Percentiles rank a stretch among this genome's conserved stretches.
phyloP scores from a whole-genome alignment of 169 alveolate species.

The Plasmodium vinckei region DNA sequence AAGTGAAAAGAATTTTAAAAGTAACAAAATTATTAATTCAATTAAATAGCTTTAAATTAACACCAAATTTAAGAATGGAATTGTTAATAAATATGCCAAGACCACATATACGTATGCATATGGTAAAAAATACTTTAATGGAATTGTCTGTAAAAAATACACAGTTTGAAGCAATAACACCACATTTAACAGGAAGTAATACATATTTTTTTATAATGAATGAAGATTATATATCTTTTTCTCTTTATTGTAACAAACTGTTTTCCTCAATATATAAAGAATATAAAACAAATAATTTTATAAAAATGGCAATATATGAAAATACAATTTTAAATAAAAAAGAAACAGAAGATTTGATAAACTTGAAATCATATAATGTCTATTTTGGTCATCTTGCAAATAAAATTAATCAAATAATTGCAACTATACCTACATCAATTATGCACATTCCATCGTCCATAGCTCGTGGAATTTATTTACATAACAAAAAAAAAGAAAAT shows the following conservation, averaged over 20 bases:
- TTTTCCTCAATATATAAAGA: slow-evolving; percentile 61
- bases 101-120: slow-evolving; percentile 78
- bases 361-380: slow-evolving; percentile 40
- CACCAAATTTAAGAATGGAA: slow-evolving; percentile 75
- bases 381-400: slow-evolving; percentile 49
- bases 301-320: slow-evolving; percentile 46
- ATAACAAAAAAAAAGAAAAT: slow-evolving; percentile 25
- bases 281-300: slow-evolving; percentile 43
- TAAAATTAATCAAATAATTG: slow-evolving; percentile 31
- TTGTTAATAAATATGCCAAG: slow-evolving; percentile 65
- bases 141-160: slow-evolving; percentile 55
- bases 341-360: slow-evolving; percentile 67
- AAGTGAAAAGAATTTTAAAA: slow-evolving; percentile 71
- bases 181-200: slow-evolving; percentile 64
- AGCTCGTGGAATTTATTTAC: slow-evolving; percentile 61
- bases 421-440: slow-evolving; percentile 41
- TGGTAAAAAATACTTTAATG: slow-evolving; percentile 74
- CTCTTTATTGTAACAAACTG: slow-evolving; percentile 49
- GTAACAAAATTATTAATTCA: slow-evolving; percentile 71
- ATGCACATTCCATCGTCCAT: slow-evolving; percentile 68
- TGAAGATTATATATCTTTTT: slow-evolving; percentile 61
- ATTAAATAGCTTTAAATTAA: slow-evolving; percentile 63
- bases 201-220: slow-evolving; percentile 62
- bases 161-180: slow-evolving; percentile 71
- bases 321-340: slow-evolving; percentile 57